Base-by-base conservation (phyloP, 495 filamentous ascomycete genomes). In the Aspergillus wentii region DNA sequence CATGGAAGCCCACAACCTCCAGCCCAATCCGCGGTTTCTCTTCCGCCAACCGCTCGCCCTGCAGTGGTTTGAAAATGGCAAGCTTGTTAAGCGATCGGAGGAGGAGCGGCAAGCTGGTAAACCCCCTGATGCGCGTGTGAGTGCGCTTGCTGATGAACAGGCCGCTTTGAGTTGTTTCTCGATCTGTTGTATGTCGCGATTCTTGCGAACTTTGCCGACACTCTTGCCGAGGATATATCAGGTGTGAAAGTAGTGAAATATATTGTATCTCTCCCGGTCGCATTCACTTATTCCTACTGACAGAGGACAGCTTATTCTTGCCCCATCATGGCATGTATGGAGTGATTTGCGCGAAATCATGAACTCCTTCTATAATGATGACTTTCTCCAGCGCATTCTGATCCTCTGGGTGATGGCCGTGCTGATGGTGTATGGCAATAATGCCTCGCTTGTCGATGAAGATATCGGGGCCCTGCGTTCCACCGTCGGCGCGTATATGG, bases 321-420 rank as follows among this genome's bases (percentile, higher is more conserved):
- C 64, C 6, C 66, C 68, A 27, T 59, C 61, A 41, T 70, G 70
- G 70, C 61, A 71, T 21, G 52, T 70, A 7, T 74, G 70, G 70
- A 64, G 58, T 36, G 67, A 69, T 33, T 49, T 70, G 3, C 62
- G 62, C 35, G 66, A 66, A 41, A 36, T 70, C 27, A 71, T 72
- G 69, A 68, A 67, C 56, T 63, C 56, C 7, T 72, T 71, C 55
- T 68, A 66, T 42, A 72, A 67, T 43, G 67, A 74, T 30, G 70
- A 74, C 41, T 33, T 74, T 9, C 44, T 66, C 0, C 68, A 74
- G 32, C 66, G 70, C 17, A 26, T 62, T 9, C 50, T 68, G 15
- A 71, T 71, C n/a, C 48, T 69, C 6, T 71, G 68, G 66, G 48
- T 66, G 17, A 70, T 74, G 64, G 54, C 67, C 19, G 33, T 65